Percentiles rank a stretch among this genome's conserved stretches.
Conservation (phyloP, 345 rosid genomes). For the Noccaea bulbosa region DNA sequence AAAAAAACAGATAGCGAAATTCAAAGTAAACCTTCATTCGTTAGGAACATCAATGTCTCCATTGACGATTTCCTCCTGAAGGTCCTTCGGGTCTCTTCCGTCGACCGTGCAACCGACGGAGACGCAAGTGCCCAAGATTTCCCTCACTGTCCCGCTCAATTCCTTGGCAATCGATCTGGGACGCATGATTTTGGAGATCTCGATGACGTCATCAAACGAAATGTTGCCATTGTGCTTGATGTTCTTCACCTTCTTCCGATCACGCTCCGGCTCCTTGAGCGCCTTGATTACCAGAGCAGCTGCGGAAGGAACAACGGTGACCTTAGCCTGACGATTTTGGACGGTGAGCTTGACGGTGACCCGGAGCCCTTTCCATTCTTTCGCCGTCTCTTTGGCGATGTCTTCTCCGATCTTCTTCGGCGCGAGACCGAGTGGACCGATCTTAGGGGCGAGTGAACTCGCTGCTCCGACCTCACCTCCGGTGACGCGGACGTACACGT, state of each 20-base stretch:
- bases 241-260: slow-evolving; percentile 58
- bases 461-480: slow-evolving; percentile 77
- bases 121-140: slow-evolving; percentile 66
- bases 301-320: slow-evolving; percentile 65
- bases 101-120: slow-evolving; percentile 69
- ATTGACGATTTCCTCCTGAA: slow-evolving; percentile 55
- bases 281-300: slow-evolving; percentile 70
- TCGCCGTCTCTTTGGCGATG: slow-evolving; percentile 71
- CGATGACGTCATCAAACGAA: slow-evolving; percentile 60
- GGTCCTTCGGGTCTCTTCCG: slow-evolving; percentile 60
- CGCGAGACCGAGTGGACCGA: slow-evolving; percentile 80
- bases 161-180: slow-evolving; percentile 68
- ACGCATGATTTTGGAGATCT: slow-evolving; percentile 58
- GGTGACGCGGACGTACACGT: slow-evolving; percentile 69
- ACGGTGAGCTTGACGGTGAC: slow-evolving; percentile 74
- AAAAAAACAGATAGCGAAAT: neutral
- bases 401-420: slow-evolving; percentile 84
- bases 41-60: slow-evolving; percentile 59
- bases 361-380: slow-evolving; percentile 72
- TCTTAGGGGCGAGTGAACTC: slow-evolving; percentile 70
- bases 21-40: slow-evolving; percentile 39
- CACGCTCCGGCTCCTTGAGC: slow-evolving; percentile 64
- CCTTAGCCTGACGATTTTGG: slow-evolving; percentile 72
- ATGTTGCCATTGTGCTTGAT: slow-evolving; percentile 55
- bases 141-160: slow-evolving; percentile 59